Evolutionary conservation across 1,284 basidiomycete genomes (phyloP).

Genomic region (Cryptococcus sp.): DNA sequence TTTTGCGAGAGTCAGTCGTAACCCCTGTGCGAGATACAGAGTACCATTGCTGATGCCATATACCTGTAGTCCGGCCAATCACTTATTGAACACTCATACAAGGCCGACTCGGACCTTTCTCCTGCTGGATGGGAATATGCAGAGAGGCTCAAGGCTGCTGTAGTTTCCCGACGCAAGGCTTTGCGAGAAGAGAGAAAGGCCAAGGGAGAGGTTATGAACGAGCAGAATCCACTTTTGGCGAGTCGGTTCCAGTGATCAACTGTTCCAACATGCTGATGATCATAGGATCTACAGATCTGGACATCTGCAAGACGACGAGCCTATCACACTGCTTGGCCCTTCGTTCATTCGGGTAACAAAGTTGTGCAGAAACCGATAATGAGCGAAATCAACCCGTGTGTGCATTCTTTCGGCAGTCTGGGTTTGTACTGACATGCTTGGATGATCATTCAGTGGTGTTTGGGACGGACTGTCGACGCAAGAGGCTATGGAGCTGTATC

Average conservation of each 20-base stretch:
- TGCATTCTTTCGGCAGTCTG: conserved; percentile 9
- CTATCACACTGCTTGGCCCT: conserved; percentile 94
- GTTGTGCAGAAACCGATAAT: conserved; percentile 94
- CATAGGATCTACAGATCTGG: conserved; percentile 71
- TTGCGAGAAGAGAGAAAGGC: conserved; percentile 63
- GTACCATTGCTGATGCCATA: not conserved
- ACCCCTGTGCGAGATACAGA: not conserved
- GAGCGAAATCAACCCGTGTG: conserved; percentile 89
- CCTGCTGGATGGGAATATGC: conserved; percentile 95
- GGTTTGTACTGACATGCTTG: not conserved
- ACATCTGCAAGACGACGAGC: conserved; percentile 90
- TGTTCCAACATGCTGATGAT: conserved; percentile 4
- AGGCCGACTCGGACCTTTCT: conserved; percentile 95
- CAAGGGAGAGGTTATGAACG: conserved; percentile 56
- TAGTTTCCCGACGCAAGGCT: conserved; percentile 67
- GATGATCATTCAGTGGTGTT: conserved; percentile 59
- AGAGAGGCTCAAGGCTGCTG: conserved; percentile 79
- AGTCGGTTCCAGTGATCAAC: conserved; percentile 34
- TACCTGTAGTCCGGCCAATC: conserved; percentile 76
- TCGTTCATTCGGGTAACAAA: conserved; percentile 69
- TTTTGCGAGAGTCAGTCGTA: conserved; percentile 74
- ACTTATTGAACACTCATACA: conserved; percentile 97
- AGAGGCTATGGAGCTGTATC: conserved; percentile 85
- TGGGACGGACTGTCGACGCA: conserved; percentile 93
- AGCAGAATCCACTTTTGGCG: conserved; percentile 72